Percentiles rank a stretch among this genome's conserved stretches.
Evolutionary conservation across 148 eudicot genomes (phyloP).

Genomic region (Simmondsia chinensis): DNA sequence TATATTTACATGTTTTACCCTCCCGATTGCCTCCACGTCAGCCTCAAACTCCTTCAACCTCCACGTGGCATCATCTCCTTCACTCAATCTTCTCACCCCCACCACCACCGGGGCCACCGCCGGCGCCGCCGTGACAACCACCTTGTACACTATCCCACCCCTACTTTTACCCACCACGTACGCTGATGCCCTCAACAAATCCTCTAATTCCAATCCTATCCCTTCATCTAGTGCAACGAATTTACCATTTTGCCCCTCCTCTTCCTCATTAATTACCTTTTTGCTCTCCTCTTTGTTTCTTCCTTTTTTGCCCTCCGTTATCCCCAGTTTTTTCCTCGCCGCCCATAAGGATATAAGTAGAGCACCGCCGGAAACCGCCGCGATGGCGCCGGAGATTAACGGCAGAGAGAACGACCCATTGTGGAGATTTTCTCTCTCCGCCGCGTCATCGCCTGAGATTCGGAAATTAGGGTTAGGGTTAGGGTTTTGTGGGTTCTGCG

Average conservation of each 20-base stretch:
- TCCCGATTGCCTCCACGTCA: conserved; percentile 74
- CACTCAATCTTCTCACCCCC: conserved; percentile 86
- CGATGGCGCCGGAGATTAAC: conserved; percentile 35
- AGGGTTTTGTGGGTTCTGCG: conserved; percentile 25
- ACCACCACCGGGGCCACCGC: conserved; percentile 31
- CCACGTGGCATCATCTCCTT: conserved; percentile 58
- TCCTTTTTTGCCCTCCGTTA: conserved; percentile 33
- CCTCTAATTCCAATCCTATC: conserved; percentile 82
- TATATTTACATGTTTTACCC: conserved; percentile 59
- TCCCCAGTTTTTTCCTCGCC: conserved; percentile 35
- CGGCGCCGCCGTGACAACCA: conserved; percentile 38
- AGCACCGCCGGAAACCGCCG: conserved; percentile 31
- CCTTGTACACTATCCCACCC: conserved; percentile 85
- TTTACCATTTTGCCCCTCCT: conserved; percentile 84
- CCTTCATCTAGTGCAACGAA: conserved; percentile 69
- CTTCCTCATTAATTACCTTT: conserved; percentile 12
- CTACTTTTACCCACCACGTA: conserved; percentile 90
- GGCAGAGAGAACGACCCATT: conserved; percentile 32
- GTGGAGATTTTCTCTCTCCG: conserved; percentile 10
- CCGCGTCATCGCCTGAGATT: conserved; percentile 5
- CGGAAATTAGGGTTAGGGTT: conserved; percentile 9
- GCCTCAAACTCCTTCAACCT: conserved; percentile 69
- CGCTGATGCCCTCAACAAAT: conserved; percentile 95
- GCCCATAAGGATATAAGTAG: conserved; percentile 42
- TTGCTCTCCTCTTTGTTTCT: conserved; percentile 20